Evolutionary conservation across 768 basidiomycete species (phyloP), one percentile per base, ranked within the genome.

Genomic region (Dioszegia hungarica): DNA sequence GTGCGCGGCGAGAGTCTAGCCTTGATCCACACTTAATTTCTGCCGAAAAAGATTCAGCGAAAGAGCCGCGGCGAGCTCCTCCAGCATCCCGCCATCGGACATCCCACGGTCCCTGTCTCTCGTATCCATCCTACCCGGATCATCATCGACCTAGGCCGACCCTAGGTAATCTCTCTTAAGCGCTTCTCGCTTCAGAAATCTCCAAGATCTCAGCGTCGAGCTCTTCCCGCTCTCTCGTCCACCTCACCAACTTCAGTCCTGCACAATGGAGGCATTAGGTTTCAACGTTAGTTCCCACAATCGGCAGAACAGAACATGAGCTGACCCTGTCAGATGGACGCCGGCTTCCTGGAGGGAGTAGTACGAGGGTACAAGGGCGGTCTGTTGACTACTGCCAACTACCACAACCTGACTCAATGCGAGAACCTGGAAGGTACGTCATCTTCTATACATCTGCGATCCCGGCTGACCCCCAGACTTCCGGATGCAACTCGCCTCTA

Each of bases 381-480:
- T 25, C 85, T 97, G 58, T 82, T 99, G 41, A 86, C 85, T 46
- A 89, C 91, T 75, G 82, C 80, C 67, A 90, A 94, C 74, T 99
- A 98, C 77, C 81, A 85, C 71, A 97, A 90, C 78, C 78, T 99
- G 75, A 88, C 88, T 3, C 95, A 99, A 78, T 98, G 95, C 82
- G 95, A 99, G 78, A 90, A 85, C 25, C 82, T 98, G 28, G 95
- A 98, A 81, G 94, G 94, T 90, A 64, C 12, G 44, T 47, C 17
- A 19, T 2, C 19, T 33, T n/a, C n/a, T n/a, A 41, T 17, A 11
- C 39, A 4, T 39, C 25, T 38, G 24, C 5, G 24, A 33, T 17
- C 52, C 24, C 10, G 24, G 20, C 28, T n/a, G 3, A 44, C 14
- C 0, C n/a, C 29, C 67, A 98, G 95, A 99, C 78, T 86, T 99